Percentiles rank a stretch among this genome's conserved stretches.
These are phyloP conservation scores for Scenedesmus sp. DNA, from an alignment of 163 green algal species.

Conservation along the genomic window DNA sequence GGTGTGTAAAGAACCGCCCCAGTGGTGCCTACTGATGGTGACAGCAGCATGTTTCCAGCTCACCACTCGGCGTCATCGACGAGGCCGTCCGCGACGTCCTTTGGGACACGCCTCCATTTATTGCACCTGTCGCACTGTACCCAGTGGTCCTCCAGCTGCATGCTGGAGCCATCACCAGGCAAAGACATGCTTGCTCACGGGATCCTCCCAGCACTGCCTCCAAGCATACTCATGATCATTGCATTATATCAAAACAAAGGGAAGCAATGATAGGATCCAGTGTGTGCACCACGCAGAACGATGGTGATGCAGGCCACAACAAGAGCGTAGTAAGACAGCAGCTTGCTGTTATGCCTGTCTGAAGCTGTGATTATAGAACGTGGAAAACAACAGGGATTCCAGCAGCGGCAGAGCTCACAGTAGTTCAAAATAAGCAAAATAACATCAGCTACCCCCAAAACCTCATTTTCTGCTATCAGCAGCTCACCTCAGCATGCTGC, in stretches of 20 bases:
- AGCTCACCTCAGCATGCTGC: not conserved
- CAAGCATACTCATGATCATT: not conserved
- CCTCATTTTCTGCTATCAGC: not conserved
- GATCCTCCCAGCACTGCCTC: not conserved
- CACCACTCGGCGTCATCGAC: constrained; percentile 81
- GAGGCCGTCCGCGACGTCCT: constrained; percentile 63
- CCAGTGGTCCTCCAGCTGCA: constrained; percentile 67
- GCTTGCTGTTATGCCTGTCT: not conserved
- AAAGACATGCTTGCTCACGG: not conserved
- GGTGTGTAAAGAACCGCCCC: not conserved
- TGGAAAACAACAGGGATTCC: not conserved
- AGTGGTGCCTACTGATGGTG: constrained; percentile 2
- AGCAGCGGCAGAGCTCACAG: not conserved
- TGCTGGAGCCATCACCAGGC: not conserved
- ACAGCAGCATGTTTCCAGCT: constrained; percentile 11
- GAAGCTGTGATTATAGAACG: not conserved
- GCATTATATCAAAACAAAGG: not conserved
- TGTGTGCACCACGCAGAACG: not conserved
- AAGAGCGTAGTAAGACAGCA: not conserved
- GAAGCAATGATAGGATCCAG: not conserved
- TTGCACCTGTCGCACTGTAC: constrained; percentile 88
- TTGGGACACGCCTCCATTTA: constrained; percentile 87
- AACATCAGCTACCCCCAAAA: not conserved
- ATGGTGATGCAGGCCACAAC: not conserved
- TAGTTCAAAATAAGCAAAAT: not conserved